These are phyloP conservation scores for Russula earlei DNA, from an alignment of 768 basidiomycete species.

Conservation along the genomic window DNA sequence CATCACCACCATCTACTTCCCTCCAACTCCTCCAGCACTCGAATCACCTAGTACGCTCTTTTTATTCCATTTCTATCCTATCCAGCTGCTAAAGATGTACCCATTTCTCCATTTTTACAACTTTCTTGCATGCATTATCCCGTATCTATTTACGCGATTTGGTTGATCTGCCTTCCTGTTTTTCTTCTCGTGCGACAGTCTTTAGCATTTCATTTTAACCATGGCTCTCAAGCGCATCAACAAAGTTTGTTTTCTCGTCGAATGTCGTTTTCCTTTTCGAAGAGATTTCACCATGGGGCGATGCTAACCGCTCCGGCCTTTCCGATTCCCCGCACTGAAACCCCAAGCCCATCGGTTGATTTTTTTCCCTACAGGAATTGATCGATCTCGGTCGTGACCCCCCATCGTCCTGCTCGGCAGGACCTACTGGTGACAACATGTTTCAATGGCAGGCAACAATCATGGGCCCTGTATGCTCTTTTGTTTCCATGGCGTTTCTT, in stretches of 20 bases:
- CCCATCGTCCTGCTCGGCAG: constrained; percentile 98
- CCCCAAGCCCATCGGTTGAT: neutral
- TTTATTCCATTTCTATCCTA: neutral
- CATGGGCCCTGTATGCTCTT: constrained; percentile 91
- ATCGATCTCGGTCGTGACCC: constrained; percentile 99
- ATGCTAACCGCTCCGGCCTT: neutral
- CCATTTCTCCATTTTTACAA: neutral
- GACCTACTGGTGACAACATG: constrained; percentile 95
- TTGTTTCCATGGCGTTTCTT: neutral
- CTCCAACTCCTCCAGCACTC: constrained; percentile 26
- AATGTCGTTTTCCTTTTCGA: neutral
- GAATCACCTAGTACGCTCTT: constrained; percentile 23
- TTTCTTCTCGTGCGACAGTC: constrained; percentile 21
- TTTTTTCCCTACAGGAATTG: constrained; percentile 69
- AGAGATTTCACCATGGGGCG: neutral
- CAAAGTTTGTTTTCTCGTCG: constrained; percentile 53
- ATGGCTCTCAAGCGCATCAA: constrained; percentile 99
- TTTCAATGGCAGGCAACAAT: constrained; percentile 99
- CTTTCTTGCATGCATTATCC: neutral
- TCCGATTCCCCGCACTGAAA: neutral
- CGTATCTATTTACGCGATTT: constrained; percentile 27
- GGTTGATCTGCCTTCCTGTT: constrained; percentile 29
- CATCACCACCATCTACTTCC: constrained; percentile 21
- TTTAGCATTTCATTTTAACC: constrained; percentile 12
- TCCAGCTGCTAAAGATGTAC: neutral